Evolutionary conservation across 1,284 basidiomycete genomes (phyloP), one percentile per base, ranked within the genome.

Genomic region (Rhodotorula sp.): DNA sequence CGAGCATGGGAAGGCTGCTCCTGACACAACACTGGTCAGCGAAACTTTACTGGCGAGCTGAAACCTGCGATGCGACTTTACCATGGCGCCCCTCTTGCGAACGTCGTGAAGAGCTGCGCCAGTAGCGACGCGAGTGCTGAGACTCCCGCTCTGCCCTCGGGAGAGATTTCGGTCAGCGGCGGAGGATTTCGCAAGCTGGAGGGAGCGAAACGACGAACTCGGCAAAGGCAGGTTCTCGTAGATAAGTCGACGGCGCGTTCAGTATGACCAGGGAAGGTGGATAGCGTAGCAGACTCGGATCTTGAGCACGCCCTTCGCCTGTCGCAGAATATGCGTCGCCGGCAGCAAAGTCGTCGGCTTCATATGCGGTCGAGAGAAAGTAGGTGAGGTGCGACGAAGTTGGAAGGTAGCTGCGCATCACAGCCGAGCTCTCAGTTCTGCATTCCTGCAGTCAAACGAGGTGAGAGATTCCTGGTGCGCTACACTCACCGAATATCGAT

Each of bases 261-360:
- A 76, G 66, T 28, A 76, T 60, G 18, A 76, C 72, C 4, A 76
- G 38, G 6, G 69, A 70, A 10, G 74, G 72, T 5, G 50, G 54
- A 54, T 64, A 26, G 2, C 62, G 57, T 3, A 76, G 59, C 23
- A 66, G 69, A 47, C 67, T 71, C 7, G 74, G 72, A 19, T 76
- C 69, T 6, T n/a, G n/a, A 7, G 21, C 49, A 4, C 3, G 6
- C 2, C 19, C n/a, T 1, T 61, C 48, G 12, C 31, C 45, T 5
- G 49, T 49, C 2, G 50, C 58, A 21, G 21, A 8, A 43, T 63
- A 66, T 1, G 71, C 65, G 7, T 28, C 26, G 16, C 49, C 50
- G 1, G 67, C 62, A 0, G 59, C 45, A 5, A 34, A 18, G 0
- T 60, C 56, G 28, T 12, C 12, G 14, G 19, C 34, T 23, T 55